phyloP scores from a whole-genome alignment of 129 eudicot species.

The Apium graveolens region DNA sequence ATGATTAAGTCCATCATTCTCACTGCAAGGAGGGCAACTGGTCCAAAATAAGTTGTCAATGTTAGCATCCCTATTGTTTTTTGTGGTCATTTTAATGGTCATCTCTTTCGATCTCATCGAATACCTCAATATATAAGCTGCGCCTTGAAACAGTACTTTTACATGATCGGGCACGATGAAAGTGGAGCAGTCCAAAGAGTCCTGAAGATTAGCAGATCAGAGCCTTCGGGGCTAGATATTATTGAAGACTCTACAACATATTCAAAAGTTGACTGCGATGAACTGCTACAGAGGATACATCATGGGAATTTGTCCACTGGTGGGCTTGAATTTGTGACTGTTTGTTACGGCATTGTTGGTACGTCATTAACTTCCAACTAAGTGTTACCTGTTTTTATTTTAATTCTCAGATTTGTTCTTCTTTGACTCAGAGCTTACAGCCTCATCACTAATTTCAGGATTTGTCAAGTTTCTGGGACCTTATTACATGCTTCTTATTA shows the following conservation, averaged over 20 bases:
- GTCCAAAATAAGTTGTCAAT: background rate
- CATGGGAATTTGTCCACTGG: constrained; percentile 84
- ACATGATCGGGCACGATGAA: constrained; percentile 82
- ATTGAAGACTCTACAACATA: constrained; percentile 73
- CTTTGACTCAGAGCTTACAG: constrained; percentile 11
- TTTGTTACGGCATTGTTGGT: constrained; percentile 95
- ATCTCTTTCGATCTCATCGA: background rate
- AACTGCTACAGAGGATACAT: constrained; percentile 59
- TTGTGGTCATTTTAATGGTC: background rate
- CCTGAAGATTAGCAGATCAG: constrained; percentile 76
- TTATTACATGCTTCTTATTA: constrained; percentile 82
- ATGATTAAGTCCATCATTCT: background rate
- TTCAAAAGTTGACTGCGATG: constrained; percentile 56
- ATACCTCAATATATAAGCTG: background rate
- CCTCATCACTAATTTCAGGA: constrained; percentile 40
- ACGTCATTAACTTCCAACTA: constrained; percentile 17
- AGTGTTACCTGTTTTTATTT: background rate
- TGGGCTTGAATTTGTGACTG: constrained; percentile 73
- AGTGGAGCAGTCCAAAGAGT: constrained; percentile 60
- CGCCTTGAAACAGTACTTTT: constrained; percentile 52
- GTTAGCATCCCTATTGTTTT: background rate
- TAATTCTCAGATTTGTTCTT: background rate
- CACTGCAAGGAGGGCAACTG: background rate
- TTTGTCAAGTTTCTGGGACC: constrained; percentile 95
- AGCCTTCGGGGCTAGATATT: constrained; percentile 61